Evolutionary conservation across 768 basidiomycete genomes (phyloP), one percentile per base, ranked within the genome.

Genomic region (Cubamyces sp.): DNA sequence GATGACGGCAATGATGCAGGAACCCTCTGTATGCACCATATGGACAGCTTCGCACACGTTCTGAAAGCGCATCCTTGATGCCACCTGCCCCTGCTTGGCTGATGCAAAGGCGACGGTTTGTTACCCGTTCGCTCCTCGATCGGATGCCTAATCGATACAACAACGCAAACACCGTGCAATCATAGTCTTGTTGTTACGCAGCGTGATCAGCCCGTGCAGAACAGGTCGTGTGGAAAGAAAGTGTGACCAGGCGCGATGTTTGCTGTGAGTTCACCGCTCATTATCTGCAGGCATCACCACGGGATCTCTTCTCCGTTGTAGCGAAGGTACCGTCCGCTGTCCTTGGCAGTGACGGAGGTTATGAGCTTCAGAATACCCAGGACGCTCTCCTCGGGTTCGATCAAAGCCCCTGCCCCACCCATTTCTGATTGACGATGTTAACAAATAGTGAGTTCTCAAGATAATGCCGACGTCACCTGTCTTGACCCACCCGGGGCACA

Each of bases 401-500:
- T 57, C 46, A 9, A 19, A 14, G 63, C 66, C n/a, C 18, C 57
- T 8, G 52, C 39, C 0, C 66, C 66, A 9, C 63, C 66, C 57
- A 67, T 59, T n/a, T 64, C 66, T 67, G 43, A 14, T 3, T 5
- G 6, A 7, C 12, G 8, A 12, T 41, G 41, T 55, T 9, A 62
- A 34, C 41, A 25, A 12, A 21, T 19, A 34, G 15, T 6, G 7
- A 15, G 28, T 18, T 21, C 3, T 12, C 30, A 14, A 39, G 51
- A 26, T 23, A 5, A 8, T 16, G 18, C 18, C 1, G 19, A 11
- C 23, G 21, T 11, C 11, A 57, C 66, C 66, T 14, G 66, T 67
- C 57, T 65, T 58, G n/a, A 67, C 60, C 61, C 61, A 65, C 0
- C 66, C 66, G 0, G 66, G 66, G 48, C 60, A 61, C 34, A 67